Evolutionary conservation across 2,329 filamentous ascomycete species (phyloP).

Genomic region (Alternaria dauci): DNA sequence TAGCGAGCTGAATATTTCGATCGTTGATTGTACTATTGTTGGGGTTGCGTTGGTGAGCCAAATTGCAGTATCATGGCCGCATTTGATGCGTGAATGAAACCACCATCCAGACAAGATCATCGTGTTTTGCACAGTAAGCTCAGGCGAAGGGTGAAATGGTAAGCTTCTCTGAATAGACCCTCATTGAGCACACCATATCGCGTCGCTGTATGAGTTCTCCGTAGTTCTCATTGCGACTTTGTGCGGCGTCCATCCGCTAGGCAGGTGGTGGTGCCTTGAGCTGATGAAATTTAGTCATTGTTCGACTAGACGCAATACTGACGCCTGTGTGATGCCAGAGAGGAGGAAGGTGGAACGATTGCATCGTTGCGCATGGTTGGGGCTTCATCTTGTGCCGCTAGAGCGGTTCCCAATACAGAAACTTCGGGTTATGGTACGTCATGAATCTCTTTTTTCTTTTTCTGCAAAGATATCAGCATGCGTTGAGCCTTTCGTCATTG

Average conservation of each 20-base stretch:
- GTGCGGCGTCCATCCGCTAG: not conserved
- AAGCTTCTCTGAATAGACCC: not conserved
- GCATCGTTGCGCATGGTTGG: constrained; percentile 80
- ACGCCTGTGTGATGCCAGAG: constrained; percentile 96
- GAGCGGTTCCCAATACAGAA: constrained; percentile 86
- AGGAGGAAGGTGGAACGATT: constrained; percentile 91
- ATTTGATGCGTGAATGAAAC: not conserved
- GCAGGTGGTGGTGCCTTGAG: not conserved
- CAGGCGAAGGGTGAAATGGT: not conserved
- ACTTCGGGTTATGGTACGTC: constrained; percentile 95
- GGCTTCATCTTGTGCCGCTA: constrained; percentile 89
- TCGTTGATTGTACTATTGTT: not conserved
- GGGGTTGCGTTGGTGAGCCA: not conserved
- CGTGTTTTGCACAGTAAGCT: not conserved
- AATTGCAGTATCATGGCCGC: not conserved
- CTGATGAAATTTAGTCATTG: constrained; percentile 87
- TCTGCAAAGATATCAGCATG: constrained; percentile 3
- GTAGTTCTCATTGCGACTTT: not conserved
- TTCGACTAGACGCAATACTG: constrained; percentile 90
- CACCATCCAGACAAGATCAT: not conserved
- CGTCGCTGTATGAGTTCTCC: not conserved
- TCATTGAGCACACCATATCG: not conserved
- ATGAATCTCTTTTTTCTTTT: constrained; percentile 97
- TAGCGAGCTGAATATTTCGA: not conserved
- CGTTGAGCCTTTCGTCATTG: not conserved